A percentile compares a stretch with the other conserved stretches of the same genome.
Conservation (phyloP, 441 rosid species). For the Gossypium armourianum region DNA sequence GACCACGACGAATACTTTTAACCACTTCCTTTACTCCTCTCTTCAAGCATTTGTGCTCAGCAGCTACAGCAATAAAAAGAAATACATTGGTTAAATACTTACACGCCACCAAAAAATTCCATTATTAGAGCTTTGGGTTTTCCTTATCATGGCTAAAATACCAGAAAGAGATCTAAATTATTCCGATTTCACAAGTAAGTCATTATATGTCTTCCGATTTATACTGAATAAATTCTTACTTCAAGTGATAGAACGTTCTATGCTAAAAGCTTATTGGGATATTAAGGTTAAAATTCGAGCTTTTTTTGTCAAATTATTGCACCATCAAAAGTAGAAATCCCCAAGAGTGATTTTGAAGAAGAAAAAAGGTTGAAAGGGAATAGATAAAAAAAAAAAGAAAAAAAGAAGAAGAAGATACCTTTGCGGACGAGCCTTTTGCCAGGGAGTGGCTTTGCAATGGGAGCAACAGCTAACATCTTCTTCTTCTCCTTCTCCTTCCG, state of each 20-base stretch:
- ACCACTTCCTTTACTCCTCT: conserved; percentile 97
- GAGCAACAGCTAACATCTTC: conserved; percentile 50
- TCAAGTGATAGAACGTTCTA: neutral
- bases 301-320: too few relatives aligned
- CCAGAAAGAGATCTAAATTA: neutral
- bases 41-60: conserved; percentile 79
- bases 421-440: conserved; percentile 81
- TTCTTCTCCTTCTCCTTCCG: conserved; percentile 34
- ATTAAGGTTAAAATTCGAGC: too few relatives aligned
- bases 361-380: neutral
- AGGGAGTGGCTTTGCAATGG: conserved; percentile 84
- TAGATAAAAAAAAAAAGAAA: neutral
- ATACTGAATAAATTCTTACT: neutral
- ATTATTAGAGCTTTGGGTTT: neutral
- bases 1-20: conserved; percentile 72
- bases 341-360: neutral
- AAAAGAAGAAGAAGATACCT: conserved; percentile 29
- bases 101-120: neutral
- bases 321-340: too few relatives aligned
- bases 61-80: conserved; percentile 35
- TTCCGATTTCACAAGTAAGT: neutral
- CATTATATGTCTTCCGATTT: neutral
- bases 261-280: neutral
- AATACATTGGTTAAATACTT: neutral
- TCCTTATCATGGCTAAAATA: neutral